Base-by-base conservation (phyloP, 2,329 filamentous ascomycete genomes). In the Trichophyton equinum region DNA sequence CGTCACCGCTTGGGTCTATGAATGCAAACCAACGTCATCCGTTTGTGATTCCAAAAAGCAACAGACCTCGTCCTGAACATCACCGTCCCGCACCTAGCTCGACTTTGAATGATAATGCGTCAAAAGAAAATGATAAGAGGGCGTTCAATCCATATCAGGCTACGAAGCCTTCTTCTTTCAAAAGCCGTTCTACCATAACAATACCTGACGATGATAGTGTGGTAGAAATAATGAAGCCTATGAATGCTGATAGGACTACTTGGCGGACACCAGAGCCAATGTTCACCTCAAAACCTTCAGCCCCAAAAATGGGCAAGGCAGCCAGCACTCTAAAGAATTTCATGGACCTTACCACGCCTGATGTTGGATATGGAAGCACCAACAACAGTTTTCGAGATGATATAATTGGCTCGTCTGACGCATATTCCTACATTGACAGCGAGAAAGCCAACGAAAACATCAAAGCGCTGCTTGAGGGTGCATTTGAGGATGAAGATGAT, bases 31-130 rank as follows among this genome's bases (percentile, higher is more conserved):
- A 64, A 66, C 74, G 38, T 69, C 30, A 71, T 77, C 63, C 72
- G 77, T 82, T 82, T 72, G 81, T 81, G 61, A 75, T 80, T 49
- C 78, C 79, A 5, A 80, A 78, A 65, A 68, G 73, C 18, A 78
- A 79, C 58, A 74, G 76, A 36, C 65, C 75, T 18, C 74, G 79
- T 22, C 75, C 76, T 33, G 80, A 82, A 64, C 80, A 82, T 61
- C 79, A 81, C 62, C 73, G 77, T 61, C 68, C 67, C 2, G 59
- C 33, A 2, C 33, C 55, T 18, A 57, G 27, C 11, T 40, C 55
- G 6, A 38, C 33, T 8, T 30, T 38, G 8, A 22, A 57, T 15
- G 20, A 30, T 8, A 38, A 25, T 20, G 15, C 55, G 4, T 57
- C 55, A 60, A 30, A 64, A 64, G 25, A 51, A 61, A 46, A 30